phyloP scores from a whole-genome alignment of 2,329 filamentous ascomycete genomes.

The Trichoderma guizhouense region DNA sequence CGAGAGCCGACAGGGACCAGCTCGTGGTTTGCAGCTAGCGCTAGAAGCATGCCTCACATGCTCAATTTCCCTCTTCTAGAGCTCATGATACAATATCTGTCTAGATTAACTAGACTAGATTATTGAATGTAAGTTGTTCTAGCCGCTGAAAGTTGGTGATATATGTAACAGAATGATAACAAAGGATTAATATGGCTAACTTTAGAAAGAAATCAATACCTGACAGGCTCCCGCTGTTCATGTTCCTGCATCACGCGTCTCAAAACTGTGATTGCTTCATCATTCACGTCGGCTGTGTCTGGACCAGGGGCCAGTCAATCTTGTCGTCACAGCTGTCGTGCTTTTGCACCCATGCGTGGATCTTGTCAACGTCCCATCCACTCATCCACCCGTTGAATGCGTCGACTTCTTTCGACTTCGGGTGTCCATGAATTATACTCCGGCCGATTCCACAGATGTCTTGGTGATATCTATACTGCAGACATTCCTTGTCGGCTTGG shows the following conservation, averaged over 20 bases:
- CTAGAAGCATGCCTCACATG: background rate
- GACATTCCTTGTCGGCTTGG: slow-evolving; percentile 34
- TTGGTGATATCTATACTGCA: slow-evolving; percentile 41
- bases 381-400: slow-evolving; percentile 34
- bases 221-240: background rate
- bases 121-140: background rate
- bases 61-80: background rate
- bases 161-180: background rate
- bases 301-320: slow-evolving; percentile 7
- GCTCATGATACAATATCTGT: background rate
- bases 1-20: background rate
- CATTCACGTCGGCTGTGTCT: background rate
- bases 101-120: background rate
- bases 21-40: background rate
- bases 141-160: background rate
- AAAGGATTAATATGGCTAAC: background rate
- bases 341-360: slow-evolving; percentile 38
- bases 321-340: slow-evolving; percentile 33
- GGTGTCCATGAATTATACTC: slow-evolving; percentile 39
- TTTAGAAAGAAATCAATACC: background rate
- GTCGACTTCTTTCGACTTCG: slow-evolving; percentile 30
- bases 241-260: background rate
- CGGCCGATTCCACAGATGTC: slow-evolving; percentile 37
- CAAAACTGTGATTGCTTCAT: background rate
- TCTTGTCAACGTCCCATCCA: slow-evolving; percentile 42